These are phyloP conservation scores for Calonectria hongkongensis DNA, from an alignment of 2,329 filamentous ascomycete genomes.

Conservation along the genomic window DNA sequence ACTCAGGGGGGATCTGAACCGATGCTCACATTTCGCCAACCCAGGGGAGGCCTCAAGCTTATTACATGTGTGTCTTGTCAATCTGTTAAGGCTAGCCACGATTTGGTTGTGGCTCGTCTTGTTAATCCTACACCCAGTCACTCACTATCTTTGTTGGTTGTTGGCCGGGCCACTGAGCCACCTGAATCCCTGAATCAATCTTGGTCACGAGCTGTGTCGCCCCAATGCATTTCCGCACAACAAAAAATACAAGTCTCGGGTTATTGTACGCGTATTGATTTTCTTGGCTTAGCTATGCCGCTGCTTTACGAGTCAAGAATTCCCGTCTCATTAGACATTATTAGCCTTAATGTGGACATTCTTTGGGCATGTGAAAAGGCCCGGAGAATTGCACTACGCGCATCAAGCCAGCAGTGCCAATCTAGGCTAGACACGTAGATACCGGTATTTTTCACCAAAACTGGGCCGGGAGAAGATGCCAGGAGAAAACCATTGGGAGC, in stretches of 20 bases:
- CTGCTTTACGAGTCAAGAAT: background rate
- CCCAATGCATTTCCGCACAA: background rate
- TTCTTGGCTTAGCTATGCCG: background rate
- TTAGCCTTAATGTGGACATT: background rate
- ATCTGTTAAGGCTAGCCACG: background rate
- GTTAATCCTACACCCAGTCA: background rate
- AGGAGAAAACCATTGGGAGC: background rate
- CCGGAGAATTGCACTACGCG: background rate
- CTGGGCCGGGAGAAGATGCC: background rate
- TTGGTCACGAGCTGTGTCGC: background rate
- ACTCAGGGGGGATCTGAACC: conserved; percentile 2
- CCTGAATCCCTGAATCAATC: conserved; percentile 8
- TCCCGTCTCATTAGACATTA: too few relatives aligned
- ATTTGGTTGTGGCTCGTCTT: background rate
- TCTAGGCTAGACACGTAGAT: background rate
- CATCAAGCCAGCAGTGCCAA: background rate
- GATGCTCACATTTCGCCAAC: conserved; percentile 5
- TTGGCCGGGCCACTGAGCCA: background rate
- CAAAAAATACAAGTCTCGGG: background rate
- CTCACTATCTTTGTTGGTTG: background rate
- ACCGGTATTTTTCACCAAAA: background rate
- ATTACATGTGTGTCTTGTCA: background rate
- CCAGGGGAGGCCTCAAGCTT: conserved; percentile 11
- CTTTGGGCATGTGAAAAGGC: background rate
- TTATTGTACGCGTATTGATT: background rate